Percentiles rank a stretch among this genome's conserved stretches.
These are phyloP conservation scores for Haberlea rhodopensis DNA, from an alignment of 257 asterid genomes.

Conservation along the genomic window DNA sequence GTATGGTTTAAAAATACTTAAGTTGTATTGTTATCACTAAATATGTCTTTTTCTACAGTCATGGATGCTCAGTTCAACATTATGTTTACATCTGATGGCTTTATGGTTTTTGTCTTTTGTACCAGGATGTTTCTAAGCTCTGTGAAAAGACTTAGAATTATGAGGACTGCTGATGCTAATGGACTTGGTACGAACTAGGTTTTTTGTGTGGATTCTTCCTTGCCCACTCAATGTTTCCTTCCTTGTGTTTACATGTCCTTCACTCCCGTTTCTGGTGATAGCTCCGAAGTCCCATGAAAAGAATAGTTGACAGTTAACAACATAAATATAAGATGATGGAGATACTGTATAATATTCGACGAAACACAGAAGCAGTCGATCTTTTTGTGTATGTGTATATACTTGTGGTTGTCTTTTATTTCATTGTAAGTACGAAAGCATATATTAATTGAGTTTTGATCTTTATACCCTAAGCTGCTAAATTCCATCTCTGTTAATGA, in stretches of 20 bases:
- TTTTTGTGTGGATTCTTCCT: not conserved
- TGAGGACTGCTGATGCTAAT: slow-evolving; percentile 68
- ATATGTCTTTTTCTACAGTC: not conserved
- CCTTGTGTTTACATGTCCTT: not conserved
- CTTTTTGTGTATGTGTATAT: slow-evolving; percentile 23
- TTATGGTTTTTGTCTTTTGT: slow-evolving; percentile 21
- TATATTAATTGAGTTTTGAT: slow-evolving; percentile 22
- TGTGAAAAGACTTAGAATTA: slow-evolving; percentile 74
- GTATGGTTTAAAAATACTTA: no score
- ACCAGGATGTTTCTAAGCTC: slow-evolving; percentile 75
- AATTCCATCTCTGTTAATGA: slow-evolving; percentile 25
- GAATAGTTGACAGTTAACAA: slow-evolving; percentile 23
- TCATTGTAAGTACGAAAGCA: slow-evolving; percentile 37
- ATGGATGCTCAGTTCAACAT: not conserved
- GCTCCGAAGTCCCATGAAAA: slow-evolving; percentile 46
- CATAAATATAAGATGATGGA: slow-evolving; percentile 29
- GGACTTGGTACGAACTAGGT: slow-evolving; percentile 53
- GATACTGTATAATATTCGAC: slow-evolving; percentile 21
- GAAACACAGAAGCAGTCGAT: slow-evolving; percentile 14
- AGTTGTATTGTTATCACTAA: not conserved
- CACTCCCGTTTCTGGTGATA: slow-evolving; percentile 20
- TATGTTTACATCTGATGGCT: slow-evolving; percentile 13
- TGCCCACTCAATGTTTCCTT: not conserved
- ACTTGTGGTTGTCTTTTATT: slow-evolving; percentile 17
- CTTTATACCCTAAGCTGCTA: slow-evolving; percentile 25